These are phyloP conservation scores for Chondrostereum purpureum DNA, from an alignment of 1,284 basidiomycete species.

Conservation along the genomic window DNA sequence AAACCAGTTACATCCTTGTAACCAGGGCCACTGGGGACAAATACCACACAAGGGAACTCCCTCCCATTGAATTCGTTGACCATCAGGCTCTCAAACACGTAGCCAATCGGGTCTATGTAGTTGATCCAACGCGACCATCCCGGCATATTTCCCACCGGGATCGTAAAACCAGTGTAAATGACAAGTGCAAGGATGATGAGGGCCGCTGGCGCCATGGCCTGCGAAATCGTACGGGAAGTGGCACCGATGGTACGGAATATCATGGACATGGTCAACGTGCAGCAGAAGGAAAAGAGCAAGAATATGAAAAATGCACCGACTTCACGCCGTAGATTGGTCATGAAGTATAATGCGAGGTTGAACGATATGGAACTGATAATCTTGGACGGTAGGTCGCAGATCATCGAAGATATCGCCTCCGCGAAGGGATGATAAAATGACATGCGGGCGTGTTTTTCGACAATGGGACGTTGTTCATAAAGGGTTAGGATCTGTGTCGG, in stretches of 20 bases:
- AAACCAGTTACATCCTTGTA: slow-evolving; percentile 23
- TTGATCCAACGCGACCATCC: slow-evolving; percentile 32
- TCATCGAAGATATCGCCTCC: slow-evolving; percentile 20
- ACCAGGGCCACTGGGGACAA: slow-evolving; percentile 25
- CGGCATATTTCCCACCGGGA: slow-evolving; percentile 14
- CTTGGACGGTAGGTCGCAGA: slow-evolving; percentile 19
- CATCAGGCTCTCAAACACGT: slow-evolving; percentile 34
- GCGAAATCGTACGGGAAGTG: slow-evolving; percentile 28
- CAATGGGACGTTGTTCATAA: slow-evolving; percentile 38
- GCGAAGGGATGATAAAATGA: slow-evolving; percentile 15
- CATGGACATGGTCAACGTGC: slow-evolving; percentile 35
- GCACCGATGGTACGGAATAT: slow-evolving; percentile 40
- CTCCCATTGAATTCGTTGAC: slow-evolving; percentile 37
- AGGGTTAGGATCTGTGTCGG: slow-evolving; percentile 17
- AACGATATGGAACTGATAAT: slow-evolving; percentile 14
- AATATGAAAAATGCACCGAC: slow-evolving; percentile 18
- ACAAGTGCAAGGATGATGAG: slow-evolving; percentile 35
- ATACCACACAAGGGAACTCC: slow-evolving; percentile 24
- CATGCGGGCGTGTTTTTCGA: slow-evolving; percentile 21
- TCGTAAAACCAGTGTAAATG: slow-evolving; percentile 27
- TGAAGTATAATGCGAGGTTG: slow-evolving; percentile 10
- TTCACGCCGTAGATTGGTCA: slow-evolving; percentile 16
- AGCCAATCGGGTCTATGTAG: slow-evolving; percentile 35
- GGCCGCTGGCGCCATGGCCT: slow-evolving; percentile 35
- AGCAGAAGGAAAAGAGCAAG: slow-evolving; percentile 28